Base-by-base conservation (phyloP, 345 rosid species). In the Eucalyptus marginata region DNA sequence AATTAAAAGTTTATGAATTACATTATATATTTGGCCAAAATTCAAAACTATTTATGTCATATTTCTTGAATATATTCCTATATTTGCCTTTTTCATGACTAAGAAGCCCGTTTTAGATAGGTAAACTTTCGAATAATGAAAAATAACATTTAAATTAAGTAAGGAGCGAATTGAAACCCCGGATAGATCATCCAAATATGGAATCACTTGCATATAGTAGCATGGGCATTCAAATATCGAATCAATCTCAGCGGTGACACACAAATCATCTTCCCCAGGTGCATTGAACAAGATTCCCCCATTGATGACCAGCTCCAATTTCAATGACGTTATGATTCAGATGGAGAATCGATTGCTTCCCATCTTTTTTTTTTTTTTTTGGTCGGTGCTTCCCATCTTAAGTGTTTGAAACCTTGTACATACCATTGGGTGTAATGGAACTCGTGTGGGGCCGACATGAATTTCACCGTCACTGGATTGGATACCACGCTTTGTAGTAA, bases 1-100 rank as follows among this genome's bases (percentile, higher is more conserved):
- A 52, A 52, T 1, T 52, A 20, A 52, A 20, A 52, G 2, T 52
- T 52, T 52, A 0, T 20, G 10, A 5, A 18, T 0, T 0, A 7
- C 2, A 20, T 52, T 52, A 52, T 52, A 52, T 8, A 20, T 1
- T 3, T 52, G 0, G 5, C 0, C 5, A 52, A 52, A 20, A 20
- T 20, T 52, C 2, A 52, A 52, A 52, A 20, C 0, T 52, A 52
- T 52, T 52, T 52, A 51, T 51, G 58, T 52, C 8, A 50, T 15
- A 15, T 50, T 50, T 50, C 18, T 7, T 50, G 3, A 20, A 54
- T 54, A 22, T 54, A 54, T 20, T 3, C 62, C 27, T 24, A 24
- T 22, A 4, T 56, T 54, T 54, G 25, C 27, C 9, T 8, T 20
- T 8, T 54, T 25, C 64, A 2, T 25, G 14, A 58, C n/a, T 2